A percentile compares a stretch with the other conserved stretches of the same genome.
phyloP scores from a whole-genome alignment of 164 flowering plant genomes.

The Annona squamosa region DNA sequence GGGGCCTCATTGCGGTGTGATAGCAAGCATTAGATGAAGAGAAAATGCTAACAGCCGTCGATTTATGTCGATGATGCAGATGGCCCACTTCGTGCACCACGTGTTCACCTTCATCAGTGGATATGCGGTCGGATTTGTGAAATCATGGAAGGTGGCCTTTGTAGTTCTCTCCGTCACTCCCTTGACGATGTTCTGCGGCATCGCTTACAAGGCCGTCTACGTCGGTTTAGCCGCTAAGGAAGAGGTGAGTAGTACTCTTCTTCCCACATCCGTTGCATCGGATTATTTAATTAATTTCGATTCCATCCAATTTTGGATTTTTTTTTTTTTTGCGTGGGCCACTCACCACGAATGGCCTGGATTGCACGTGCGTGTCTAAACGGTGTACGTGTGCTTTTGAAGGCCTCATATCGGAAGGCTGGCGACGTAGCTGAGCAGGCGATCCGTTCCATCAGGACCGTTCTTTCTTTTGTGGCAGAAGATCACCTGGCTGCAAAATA shows the following conservation, averaged over 20 bases:
- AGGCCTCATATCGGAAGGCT: slow-evolving; percentile 58
- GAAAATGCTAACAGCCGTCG: neutral
- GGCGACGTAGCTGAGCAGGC: slow-evolving; percentile 66
- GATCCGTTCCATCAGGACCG: slow-evolving; percentile 60
- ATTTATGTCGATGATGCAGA: slow-evolving; percentile 29
- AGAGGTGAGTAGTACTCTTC: slow-evolving; percentile 33
- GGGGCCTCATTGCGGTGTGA: too few relatives aligned
- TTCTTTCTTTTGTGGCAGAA: slow-evolving; percentile 62
- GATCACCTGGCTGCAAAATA: slow-evolving; percentile 44
- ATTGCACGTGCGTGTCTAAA: too few relatives aligned
- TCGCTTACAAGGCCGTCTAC: slow-evolving; percentile 69
- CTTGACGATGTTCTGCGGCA: slow-evolving; percentile 63
- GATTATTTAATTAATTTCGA: neutral
- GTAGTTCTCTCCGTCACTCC: slow-evolving; percentile 67
- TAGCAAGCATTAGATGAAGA: neutral
- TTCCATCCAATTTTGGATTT: neutral
- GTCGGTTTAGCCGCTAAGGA: slow-evolving; percentile 70
- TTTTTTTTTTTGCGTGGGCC: too few relatives aligned
- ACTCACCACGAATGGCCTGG: too few relatives aligned
- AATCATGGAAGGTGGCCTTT: slow-evolving; percentile 62
- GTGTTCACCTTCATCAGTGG: slow-evolving; percentile 64
- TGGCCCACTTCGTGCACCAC: slow-evolving; percentile 70
- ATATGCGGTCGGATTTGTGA: slow-evolving; percentile 52
- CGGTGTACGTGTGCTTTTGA: neutral
- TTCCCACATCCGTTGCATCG: neutral